These are phyloP conservation scores for Trichoderma pleuroti DNA, from an alignment of 2,329 filamentous ascomycete species.

Conservation along the genomic window DNA sequence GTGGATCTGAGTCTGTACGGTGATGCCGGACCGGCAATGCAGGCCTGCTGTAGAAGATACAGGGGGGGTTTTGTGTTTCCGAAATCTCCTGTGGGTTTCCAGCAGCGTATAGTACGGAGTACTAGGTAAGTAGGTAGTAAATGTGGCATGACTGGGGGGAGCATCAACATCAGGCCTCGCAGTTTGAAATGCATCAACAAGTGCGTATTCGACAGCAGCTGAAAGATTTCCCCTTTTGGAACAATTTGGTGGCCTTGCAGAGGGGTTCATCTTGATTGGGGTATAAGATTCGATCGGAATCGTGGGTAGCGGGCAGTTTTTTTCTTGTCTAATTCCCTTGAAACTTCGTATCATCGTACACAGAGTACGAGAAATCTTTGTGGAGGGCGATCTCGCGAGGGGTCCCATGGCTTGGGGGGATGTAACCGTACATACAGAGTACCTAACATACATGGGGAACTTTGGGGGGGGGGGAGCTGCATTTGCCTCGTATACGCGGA, in stretches of 20 bases:
- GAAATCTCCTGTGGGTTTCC: slow-evolving; percentile 2
- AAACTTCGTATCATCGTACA: background rate
- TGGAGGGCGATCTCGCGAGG: background rate
- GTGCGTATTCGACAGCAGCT: background rate
- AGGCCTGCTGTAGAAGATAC: background rate
- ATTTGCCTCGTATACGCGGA: slow-evolving; percentile 3
- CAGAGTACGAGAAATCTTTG: background rate
- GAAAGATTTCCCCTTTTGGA: background rate
- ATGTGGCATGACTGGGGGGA: background rate
- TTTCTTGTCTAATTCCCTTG: background rate
- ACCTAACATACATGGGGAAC: too few relatives aligned
- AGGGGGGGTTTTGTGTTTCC: background rate
- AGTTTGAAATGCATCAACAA: background rate
- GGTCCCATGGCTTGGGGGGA: background rate
- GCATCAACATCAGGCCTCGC: background rate
- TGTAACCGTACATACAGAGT: background rate
- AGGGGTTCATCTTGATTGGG: background rate
- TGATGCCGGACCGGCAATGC: slow-evolving; percentile 13
- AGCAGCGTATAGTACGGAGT: too few relatives aligned
- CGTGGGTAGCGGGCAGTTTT: background rate
- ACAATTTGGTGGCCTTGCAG: background rate
- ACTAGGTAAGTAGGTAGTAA: too few relatives aligned
- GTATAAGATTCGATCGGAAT: background rate
- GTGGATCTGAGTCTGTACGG: background rate
- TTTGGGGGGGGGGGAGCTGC: background rate